Percentiles rank a stretch among this genome's conserved stretches.
Evolutionary conservation across 805 yeast genomes (phyloP).

Genomic region (Starmerella ratchasimensis): DNA sequence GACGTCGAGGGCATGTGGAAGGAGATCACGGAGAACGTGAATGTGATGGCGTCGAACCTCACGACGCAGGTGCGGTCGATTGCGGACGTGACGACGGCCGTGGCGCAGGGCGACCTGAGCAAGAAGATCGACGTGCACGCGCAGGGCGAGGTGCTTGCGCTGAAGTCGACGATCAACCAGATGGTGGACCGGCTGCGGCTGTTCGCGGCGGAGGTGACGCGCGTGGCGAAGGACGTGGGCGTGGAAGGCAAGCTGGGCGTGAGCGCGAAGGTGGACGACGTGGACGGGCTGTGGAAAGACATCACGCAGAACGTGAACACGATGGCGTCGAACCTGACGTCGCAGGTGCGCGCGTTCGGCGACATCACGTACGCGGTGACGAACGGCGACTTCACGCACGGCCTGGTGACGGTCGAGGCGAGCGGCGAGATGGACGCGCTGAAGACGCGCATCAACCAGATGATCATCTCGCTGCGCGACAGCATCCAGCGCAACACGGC

Average conservation of each 20-base stretch:
- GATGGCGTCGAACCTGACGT: slow-evolving; percentile 85
- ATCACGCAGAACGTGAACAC: slow-evolving; percentile 83
- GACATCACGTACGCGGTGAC: slow-evolving; percentile 91
- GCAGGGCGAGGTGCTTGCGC: slow-evolving; percentile 76
- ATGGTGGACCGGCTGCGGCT: slow-evolving; percentile 86
- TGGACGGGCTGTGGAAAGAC: slow-evolving; percentile 84
- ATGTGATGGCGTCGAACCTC: slow-evolving; percentile 75
- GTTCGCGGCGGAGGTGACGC: slow-evolving; percentile 76
- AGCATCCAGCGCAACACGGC: slow-evolving; percentile 85
- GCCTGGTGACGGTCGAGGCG: slow-evolving; percentile 78
- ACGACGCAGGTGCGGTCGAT: slow-evolving; percentile 81
- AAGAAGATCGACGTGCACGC: slow-evolving; percentile 82
- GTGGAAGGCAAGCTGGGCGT: slow-evolving; percentile 86
- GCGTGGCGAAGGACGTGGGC: slow-evolving; percentile 88
- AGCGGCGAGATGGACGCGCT: slow-evolving; percentile 71
- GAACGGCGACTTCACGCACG: slow-evolving; percentile 78
- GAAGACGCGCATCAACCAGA: slow-evolving; percentile 49
- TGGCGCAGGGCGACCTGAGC: slow-evolving; percentile 76
- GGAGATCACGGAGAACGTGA: slow-evolving; percentile 68
- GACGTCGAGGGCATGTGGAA: slow-evolving; percentile 82
- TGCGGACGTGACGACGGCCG: slow-evolving; percentile 84
- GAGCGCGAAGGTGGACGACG: slow-evolving; percentile 81
- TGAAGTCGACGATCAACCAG: slow-evolving; percentile 75
- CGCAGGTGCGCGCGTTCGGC: slow-evolving; percentile 86
- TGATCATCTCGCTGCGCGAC: slow-evolving; percentile 77